Evolutionary conservation across 1,284 basidiomycete species (phyloP), one percentile per base, ranked within the genome.

Genomic region (Omphalotus olearius): DNA sequence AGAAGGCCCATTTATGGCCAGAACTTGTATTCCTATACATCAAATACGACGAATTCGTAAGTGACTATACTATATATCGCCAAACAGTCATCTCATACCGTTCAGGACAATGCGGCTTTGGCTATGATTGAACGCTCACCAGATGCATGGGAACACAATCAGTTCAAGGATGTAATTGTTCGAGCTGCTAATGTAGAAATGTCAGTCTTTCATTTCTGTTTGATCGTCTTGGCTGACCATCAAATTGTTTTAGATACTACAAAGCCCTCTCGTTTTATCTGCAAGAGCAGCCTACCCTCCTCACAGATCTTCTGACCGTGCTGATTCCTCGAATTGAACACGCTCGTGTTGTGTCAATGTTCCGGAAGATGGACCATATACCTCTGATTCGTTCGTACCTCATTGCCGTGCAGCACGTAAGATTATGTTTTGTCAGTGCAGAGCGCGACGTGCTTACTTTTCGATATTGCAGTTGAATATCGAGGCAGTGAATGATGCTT

Each of bases 101-200:
- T 56, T 6, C 40, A 91, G 83, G 93, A 97, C 66, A 97, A 97
- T 64, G 93, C 94, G n/a, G 91, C 93, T 33, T 74, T 97, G 57
- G 91, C 93, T 2, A 98, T 98, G 91, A 98, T 99, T 69, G 97
- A 99, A 69, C 89, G 94, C 44, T 91, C 96, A 1, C 82, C 92
- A 23, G 94, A 98, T 69, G 93, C 94, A 51, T 99, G 95, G 95
- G 95, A 99, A 57, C 96, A 99, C 74, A 96, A 93, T 64, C 94
- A 98, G 69, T 99, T 99, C 85, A 97, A 97, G 76, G 94, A 97
- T 61, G 85, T 93, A 50, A 81, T 95, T 53, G 90, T 95, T 61
- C 91, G 94, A 62, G 95, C 93, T 17, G 96, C 97, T 43, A 99
- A 99, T 66, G 84, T 98, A 57, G 97, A 99, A 74, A 98, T 99